Evolutionary conservation across 2,329 filamentous ascomycete genomes (phyloP), one percentile per base, ranked within the genome.

Genomic region (Davidsoniella eucalypti): DNA sequence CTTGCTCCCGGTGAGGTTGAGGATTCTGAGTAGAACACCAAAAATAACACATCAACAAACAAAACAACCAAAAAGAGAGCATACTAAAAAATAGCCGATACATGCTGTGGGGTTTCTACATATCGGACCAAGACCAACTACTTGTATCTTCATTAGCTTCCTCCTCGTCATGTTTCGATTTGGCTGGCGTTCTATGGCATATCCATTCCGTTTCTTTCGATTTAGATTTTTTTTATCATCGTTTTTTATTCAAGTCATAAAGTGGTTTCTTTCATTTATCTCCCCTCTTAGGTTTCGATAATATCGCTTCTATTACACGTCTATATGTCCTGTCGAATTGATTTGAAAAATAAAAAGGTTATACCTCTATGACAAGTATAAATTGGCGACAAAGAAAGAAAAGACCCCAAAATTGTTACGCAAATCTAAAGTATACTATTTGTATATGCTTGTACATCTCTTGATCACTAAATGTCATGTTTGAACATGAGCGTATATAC

Each of bases 261-360:
- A 33, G 12, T 21, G 47, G 21, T 23, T 23, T 23, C 37, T 33
- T 42, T 47, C 51, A 53, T 47, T 61, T 54, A 47, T 65, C 54
- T 55, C 66, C 61, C 25, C 41, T 23, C 21, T n/a, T 17, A 33
- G 12, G 25, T 39, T 39, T 23, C 4, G 21, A 5, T 4, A 23
- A 23, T 23, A 5, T 23, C 21, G 21, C 21, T 45, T 39, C 7
- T 14, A 40, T 38, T 43, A 33, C n/a, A 36, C 39, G 36, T 36
- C 23, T 26, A 25, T 8, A 18, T 45, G 18, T 16, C 29, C 26
- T 38, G 36, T 18, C 5, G 21, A 23, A 5, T 23, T 23, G 21
- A 23, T 23, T 23, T 23, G 21, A 5, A 23, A 23, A 23, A 23
- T 23, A 23, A 5, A 23, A 23, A 23, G 21, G 21, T 23, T 23